phyloP scores from a whole-genome alignment of 768 basidiomycete species.

The Dioszegia crocea region DNA sequence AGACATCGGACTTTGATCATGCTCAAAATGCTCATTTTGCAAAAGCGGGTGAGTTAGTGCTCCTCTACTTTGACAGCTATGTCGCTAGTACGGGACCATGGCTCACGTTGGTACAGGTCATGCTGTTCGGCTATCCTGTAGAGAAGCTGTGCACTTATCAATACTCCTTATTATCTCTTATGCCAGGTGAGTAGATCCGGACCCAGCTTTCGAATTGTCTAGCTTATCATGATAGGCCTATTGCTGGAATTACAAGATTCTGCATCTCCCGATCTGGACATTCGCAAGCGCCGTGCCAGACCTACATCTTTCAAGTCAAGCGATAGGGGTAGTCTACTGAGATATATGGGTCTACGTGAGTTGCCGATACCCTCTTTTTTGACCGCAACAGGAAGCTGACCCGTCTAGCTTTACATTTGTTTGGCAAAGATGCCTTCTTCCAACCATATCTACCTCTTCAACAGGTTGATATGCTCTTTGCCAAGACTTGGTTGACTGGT shows the following conservation, averaged over 20 bases:
- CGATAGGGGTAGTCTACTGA: constrained; percentile 82
- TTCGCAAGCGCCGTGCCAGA: constrained; percentile 59
- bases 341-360: constrained; percentile 86
- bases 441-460: constrained; percentile 96
- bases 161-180: constrained; percentile 88
- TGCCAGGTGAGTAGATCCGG: constrained; percentile 65
- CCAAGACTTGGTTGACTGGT: constrained; percentile 70
- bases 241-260: constrained; percentile 85
- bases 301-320: constrained; percentile 81
- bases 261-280: constrained; percentile 74
- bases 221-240: constrained; percentile 58
- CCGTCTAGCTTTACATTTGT: constrained; percentile 24
- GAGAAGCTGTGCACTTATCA: constrained; percentile 95
- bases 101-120: constrained; percentile 58
- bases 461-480: constrained; percentile 81
- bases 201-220: background rate
- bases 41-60: constrained; percentile 67
- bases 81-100: background rate
- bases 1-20: constrained; percentile 85
- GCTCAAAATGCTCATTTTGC: constrained; percentile 89
- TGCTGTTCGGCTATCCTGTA: constrained; percentile 95
- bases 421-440: constrained; percentile 78
- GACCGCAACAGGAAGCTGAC: background rate
- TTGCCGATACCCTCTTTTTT: background rate
- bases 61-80: background rate